Percentiles rank a stretch among this genome's conserved stretches.
These are phyloP conservation scores for Thalassiosira livingstoniorum DNA, from an alignment of 352 stramenopile genomes.

Conservation along the genomic window DNA sequence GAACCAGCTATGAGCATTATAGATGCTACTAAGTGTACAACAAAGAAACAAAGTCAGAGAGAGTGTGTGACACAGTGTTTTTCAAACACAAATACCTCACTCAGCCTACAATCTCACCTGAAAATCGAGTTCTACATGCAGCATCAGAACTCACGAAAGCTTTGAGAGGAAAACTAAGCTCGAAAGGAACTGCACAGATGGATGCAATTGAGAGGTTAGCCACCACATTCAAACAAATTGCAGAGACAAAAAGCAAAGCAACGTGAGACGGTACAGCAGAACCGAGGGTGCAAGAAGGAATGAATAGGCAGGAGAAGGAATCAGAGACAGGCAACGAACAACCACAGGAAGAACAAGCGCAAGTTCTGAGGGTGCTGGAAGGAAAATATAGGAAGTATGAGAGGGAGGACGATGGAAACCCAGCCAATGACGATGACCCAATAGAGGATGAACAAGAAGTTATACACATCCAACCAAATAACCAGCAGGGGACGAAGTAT, in stretches of 20 bases:
- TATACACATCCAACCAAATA: too few relatives aligned
- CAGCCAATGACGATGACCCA: too few relatives aligned
- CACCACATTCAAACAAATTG: constrained; percentile 1
- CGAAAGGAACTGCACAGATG: neutral
- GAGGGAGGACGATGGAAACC: too few relatives aligned
- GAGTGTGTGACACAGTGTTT: constrained; percentile 40
- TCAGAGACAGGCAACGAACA: too few relatives aligned
- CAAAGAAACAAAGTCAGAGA: constrained; percentile 22
- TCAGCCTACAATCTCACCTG: constrained; percentile 14
- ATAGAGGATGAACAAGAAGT: too few relatives aligned
- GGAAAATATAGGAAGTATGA: too few relatives aligned
- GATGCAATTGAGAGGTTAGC: constrained; percentile 1
- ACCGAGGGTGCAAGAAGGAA: neutral
- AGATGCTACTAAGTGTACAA: constrained; percentile 52
- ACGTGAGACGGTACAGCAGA: neutral
- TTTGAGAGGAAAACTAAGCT: neutral
- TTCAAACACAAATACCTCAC: constrained; percentile 55
- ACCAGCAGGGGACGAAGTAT: too few relatives aligned
- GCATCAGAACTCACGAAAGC: constrained; percentile 10
- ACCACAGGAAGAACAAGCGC: too few relatives aligned
- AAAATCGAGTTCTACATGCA: constrained; percentile 22
- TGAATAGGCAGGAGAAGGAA: too few relatives aligned
- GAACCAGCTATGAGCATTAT: constrained; percentile 55
- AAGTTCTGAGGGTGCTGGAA: too few relatives aligned
- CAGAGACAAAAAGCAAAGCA: neutral